phyloP scores from a whole-genome alignment of 176 grass and related monocot genomes.

The Puccinellia tenuiflora region DNA sequence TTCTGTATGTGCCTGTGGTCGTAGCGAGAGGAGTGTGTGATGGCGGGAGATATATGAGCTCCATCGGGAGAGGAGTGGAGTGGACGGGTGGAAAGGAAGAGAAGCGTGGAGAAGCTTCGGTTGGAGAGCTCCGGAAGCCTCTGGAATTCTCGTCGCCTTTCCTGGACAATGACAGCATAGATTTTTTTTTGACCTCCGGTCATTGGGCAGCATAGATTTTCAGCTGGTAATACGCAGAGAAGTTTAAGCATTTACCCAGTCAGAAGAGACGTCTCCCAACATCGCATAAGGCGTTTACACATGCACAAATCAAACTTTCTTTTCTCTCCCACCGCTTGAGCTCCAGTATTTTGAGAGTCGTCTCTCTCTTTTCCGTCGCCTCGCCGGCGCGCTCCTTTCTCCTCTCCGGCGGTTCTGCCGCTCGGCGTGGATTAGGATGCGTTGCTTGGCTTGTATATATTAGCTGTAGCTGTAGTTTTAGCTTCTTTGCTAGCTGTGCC shows the following conservation, averaged over 20 bases:
- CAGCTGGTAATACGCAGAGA: background rate
- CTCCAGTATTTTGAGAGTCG: no score
- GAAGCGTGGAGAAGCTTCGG: conserved; percentile 31
- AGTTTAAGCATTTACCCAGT: background rate
- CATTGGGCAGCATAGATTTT: background rate
- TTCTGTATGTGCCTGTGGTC: background rate
- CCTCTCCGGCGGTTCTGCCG: no score
- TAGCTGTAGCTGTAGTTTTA: no score
- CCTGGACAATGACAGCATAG: background rate
- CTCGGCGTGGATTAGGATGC: no score
- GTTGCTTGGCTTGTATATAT: no score
- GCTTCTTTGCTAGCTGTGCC: no score
- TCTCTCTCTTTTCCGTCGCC: no score
- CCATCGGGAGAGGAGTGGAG: background rate
- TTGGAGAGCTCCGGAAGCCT: conserved; percentile 23
- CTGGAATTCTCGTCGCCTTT: background rate
- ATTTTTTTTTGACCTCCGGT: no score
- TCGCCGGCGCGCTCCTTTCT: no score
- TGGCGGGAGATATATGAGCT: background rate
- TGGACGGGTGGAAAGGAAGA: background rate
- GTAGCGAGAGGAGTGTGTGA: no score
- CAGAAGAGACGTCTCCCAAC: background rate
- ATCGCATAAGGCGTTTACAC: background rate
- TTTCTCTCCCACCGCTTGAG: no score
- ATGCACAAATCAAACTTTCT: no score